Percentiles rank a stretch among this genome's conserved stretches.
Evolutionary conservation across 305 asterid species (phyloP).

Genomic region (Fraxinus velutina): DNA sequence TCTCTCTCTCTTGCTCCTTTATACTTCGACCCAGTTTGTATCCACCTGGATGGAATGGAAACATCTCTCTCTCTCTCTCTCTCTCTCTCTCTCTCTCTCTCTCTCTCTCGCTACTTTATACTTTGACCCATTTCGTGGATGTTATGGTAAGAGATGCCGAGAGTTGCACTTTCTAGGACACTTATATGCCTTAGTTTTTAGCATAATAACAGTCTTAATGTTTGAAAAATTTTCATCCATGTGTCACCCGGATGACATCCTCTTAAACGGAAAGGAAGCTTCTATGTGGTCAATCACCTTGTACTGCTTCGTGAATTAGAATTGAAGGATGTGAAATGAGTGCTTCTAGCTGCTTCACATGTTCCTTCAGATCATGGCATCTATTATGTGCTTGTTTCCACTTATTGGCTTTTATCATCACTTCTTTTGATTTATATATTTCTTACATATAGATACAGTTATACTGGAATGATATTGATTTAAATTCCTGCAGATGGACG

Average conservation of each 20-base stretch:
- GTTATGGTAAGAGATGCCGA: not conserved
- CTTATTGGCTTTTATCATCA: not conserved
- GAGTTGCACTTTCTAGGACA: not conserved
- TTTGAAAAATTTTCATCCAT: not conserved
- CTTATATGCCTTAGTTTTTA: not conserved
- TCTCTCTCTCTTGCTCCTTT: not conserved
- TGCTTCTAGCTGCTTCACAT: not conserved
- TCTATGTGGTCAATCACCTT: not conserved
- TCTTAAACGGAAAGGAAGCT: not conserved
- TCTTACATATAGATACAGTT: not conserved
- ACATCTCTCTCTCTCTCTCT: too few relatives aligned
- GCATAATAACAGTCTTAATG: not conserved
- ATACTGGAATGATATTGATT: not conserved
- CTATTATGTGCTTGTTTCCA: not conserved
- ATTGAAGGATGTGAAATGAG: not conserved
- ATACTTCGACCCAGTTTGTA: too few relatives aligned
- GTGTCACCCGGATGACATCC: not conserved
- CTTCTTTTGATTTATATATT: not conserved
- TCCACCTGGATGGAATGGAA: too few relatives aligned
- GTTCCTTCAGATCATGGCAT: constrained; percentile 4
- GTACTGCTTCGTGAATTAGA: not conserved
- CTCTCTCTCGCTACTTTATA: not conserved
- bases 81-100: too few relatives aligned
- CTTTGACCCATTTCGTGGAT: not conserved
- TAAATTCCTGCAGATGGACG: constrained; percentile 61